Conservation (phyloP, 2,329 filamentous ascomycete species). For the Arthrobotrys entomopaga region DNA sequence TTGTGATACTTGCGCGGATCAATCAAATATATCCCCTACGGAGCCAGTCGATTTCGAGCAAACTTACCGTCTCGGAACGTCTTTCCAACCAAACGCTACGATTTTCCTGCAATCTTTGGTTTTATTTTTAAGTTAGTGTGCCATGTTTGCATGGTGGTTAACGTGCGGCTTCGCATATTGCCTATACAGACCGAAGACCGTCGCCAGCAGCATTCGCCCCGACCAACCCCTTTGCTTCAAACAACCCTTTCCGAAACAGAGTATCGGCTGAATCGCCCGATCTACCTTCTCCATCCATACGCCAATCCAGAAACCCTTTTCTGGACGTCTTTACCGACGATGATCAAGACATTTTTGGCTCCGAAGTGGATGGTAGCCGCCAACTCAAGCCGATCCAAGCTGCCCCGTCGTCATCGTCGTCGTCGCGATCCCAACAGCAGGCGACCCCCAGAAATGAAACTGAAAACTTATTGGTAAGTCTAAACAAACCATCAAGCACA, state of each 20-base stretch:
- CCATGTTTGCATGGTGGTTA: constrained; percentile 19
- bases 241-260: constrained; percentile 60
- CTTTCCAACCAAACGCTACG: too few relatives aligned
- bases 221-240: constrained; percentile 58
- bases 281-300: constrained; percentile 57
- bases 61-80: background rate
- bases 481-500: background rate
- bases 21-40: constrained; percentile 41
- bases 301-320: constrained; percentile 59
- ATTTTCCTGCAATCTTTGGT: constrained; percentile 11
- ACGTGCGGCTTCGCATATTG: constrained; percentile 21
- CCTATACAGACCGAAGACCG: constrained; percentile 57
- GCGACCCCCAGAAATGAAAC: constrained; percentile 47
- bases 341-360: constrained; percentile 56
- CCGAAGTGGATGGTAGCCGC: constrained; percentile 35
- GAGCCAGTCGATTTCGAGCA: constrained; percentile 16
- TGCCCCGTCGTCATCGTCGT: constrained; percentile 9
- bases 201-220: constrained; percentile 57
- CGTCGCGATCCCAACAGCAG: constrained; percentile 28
- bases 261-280: constrained; percentile 57
- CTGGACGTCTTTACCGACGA: constrained; percentile 60
- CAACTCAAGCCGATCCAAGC: constrained; percentile 19
- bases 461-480: constrained; percentile 47
- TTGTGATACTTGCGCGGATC: too few relatives aligned
- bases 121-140: constrained; percentile 46